These are phyloP conservation scores for Asterophora parasitica DNA, from an alignment of 768 basidiomycete genomes.

Conservation along the genomic window DNA sequence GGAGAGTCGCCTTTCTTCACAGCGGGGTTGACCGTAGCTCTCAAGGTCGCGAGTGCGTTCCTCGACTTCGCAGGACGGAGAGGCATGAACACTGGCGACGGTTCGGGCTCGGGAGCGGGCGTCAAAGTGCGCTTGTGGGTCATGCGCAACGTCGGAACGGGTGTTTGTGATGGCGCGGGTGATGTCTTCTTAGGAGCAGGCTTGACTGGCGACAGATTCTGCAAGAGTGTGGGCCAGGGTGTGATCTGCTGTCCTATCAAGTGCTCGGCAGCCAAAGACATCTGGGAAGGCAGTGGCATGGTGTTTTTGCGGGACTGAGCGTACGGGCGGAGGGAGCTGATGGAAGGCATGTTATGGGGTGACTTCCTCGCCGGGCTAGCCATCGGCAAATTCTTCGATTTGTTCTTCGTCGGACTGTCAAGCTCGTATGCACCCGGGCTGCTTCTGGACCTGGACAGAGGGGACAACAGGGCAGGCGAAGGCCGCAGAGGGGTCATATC, in stretches of 20 bases:
- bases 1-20: constrained; percentile 2
- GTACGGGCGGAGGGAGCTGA: constrained; percentile 49
- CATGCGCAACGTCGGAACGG: constrained; percentile 24
- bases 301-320: constrained; percentile 24
- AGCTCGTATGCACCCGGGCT: constrained; percentile 12
- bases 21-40: constrained; percentile 21
- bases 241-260: constrained; percentile 54
- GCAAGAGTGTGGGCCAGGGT: constrained; percentile 50
- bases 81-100: constrained; percentile 54
- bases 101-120: constrained; percentile 55
- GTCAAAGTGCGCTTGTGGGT: constrained; percentile 53
- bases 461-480: constrained; percentile 23
- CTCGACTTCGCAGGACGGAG: constrained; percentile 44
- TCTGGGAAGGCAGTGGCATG: neutral
- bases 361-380: constrained; percentile 18
- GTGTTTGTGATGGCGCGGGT: constrained; percentile 9
- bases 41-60: constrained; percentile 11
- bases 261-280: neutral
- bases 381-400: constrained; percentile 9
- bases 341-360: constrained; percentile 29
- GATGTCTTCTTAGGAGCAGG: constrained; percentile 17
- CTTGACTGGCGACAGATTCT: constrained; percentile 25
- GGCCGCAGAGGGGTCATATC: constrained; percentile 41
- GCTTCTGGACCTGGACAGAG: constrained; percentile 15
- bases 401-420: constrained; percentile 31